These are phyloP conservation scores for Ophiostoma angusticollis DNA, from an alignment of 2,329 filamentous ascomycete species.

Conservation along the genomic window DNA sequence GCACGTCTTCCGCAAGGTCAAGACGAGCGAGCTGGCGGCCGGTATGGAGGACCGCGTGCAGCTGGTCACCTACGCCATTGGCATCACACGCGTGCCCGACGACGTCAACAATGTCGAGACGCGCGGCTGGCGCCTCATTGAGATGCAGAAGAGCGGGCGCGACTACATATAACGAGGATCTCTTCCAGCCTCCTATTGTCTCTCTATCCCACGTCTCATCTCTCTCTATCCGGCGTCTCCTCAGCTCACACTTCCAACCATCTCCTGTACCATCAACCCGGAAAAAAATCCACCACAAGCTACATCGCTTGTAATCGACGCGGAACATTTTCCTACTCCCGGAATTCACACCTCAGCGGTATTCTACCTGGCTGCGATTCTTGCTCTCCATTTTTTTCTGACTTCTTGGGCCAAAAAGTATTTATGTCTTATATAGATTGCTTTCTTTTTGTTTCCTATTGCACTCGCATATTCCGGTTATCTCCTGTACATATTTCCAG, in stretches of 20 bases:
- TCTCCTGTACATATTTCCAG: slow-evolving; percentile 4
- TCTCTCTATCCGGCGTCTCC: not conserved
- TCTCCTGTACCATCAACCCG: slow-evolving; percentile 3
- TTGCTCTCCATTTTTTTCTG: not conserved
- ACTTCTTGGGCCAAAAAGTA: slow-evolving; percentile 1
- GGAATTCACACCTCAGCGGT: no score
- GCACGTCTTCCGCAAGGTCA: slow-evolving; percentile 88
- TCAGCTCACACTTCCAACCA: not conserved
- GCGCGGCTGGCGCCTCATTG: slow-evolving; percentile 90
- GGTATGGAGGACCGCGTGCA: slow-evolving; percentile 99
- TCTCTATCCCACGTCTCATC: not conserved
- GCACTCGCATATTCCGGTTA: no score
- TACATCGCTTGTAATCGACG: no score
- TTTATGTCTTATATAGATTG: not conserved
- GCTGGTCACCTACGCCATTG: slow-evolving; percentile 94
- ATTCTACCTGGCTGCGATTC: no score
- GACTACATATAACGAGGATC: slow-evolving; percentile 54
- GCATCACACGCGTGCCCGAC: slow-evolving; percentile 83
- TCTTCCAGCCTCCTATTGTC: not conserved
- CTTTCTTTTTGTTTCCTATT: no score
- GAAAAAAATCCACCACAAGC: not conserved
- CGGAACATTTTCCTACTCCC: no score
- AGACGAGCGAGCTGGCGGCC: slow-evolving; percentile 77
- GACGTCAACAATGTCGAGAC: slow-evolving; percentile 97
- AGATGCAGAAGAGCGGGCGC: slow-evolving; percentile 94